Conservation (phyloP, 345 rosid species). For the Eucalyptus cloeziana region DNA sequence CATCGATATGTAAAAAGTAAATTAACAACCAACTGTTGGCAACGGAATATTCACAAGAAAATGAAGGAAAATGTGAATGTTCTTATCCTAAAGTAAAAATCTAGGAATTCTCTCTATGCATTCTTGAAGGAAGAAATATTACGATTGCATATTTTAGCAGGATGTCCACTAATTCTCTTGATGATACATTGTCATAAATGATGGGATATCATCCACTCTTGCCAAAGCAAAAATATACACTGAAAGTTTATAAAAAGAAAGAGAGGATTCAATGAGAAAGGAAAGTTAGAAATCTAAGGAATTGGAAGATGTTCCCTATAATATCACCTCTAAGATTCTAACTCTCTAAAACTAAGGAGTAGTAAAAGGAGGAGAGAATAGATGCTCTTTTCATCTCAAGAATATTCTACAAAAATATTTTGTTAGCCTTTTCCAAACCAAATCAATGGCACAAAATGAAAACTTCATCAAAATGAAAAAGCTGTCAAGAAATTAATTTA, state of each 20-base stretch:
- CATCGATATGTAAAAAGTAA: neutral
- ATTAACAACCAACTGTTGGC: neutral
- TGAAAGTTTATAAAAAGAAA: neutral
- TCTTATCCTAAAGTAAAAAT: neutral
- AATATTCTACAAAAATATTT: neutral
- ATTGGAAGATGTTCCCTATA: neutral
- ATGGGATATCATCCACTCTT: neutral
- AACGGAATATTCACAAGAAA: no score
- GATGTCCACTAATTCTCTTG: neutral
- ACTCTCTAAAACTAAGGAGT: neutral
- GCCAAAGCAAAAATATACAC: neutral
- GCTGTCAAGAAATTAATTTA: neutral
- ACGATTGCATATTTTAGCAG: neutral
- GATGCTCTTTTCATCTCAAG: neutral
- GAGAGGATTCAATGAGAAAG: neutral
- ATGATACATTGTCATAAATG: neutral
- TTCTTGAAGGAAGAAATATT: neutral
- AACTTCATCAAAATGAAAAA: neutral
- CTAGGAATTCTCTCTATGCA: neutral
- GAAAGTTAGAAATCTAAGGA: neutral
- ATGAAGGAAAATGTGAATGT: neutral
- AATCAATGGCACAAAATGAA: neutral
- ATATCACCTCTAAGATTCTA: neutral
- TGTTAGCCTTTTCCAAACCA: neutral
- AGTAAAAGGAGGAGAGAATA: neutral